phyloP scores from a whole-genome alignment of 805 yeast genomes.

The Metschnikowia cerradonensis region DNA sequence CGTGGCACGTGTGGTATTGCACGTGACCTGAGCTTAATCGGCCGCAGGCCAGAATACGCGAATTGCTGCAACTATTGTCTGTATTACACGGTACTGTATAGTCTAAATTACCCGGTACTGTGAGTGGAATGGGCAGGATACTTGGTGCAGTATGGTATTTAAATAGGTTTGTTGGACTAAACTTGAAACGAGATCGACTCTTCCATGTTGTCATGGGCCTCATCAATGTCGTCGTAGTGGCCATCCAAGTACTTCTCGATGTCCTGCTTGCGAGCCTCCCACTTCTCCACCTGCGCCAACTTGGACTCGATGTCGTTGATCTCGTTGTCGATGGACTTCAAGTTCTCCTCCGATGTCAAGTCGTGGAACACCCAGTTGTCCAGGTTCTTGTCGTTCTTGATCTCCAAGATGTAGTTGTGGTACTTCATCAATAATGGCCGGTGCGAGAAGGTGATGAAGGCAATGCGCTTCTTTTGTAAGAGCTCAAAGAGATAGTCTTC shows the following conservation, averaged over 20 bases:
- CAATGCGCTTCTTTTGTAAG: slow-evolving; percentile 63
- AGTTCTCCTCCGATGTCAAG: slow-evolving; percentile 61
- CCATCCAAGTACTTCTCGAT: slow-evolving; percentile 53
- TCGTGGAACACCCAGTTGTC: slow-evolving; percentile 47
- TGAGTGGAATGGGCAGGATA: too few species aligned
- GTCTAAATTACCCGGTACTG: too few species aligned
- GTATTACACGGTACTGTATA: not conserved
- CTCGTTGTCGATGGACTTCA: slow-evolving; percentile 69
- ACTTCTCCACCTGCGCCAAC: slow-evolving; percentile 51
- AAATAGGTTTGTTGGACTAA: not conserved
- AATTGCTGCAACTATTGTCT: not conserved
- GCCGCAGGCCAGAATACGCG: not conserved
- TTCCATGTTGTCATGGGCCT: slow-evolving; percentile 6
- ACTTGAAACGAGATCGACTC: slow-evolving; percentile 12
- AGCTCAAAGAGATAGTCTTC: slow-evolving; percentile 82
- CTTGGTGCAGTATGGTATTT: too few species aligned
- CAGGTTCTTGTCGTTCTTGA: slow-evolving; percentile 49
- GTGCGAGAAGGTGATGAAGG: slow-evolving; percentile 78
- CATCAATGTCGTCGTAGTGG: slow-evolving; percentile 15
- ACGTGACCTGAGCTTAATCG: not conserved
- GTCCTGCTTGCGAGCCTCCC: slow-evolving; percentile 58
- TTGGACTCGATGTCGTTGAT: slow-evolving; percentile 62
- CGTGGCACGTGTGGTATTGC: slow-evolving; percentile 5
- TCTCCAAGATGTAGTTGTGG: slow-evolving; percentile 71
- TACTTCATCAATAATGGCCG: slow-evolving; percentile 80